Conservation (phyloP, 2,329 filamentous ascomycete species). For the Seiridium cupressi region DNA sequence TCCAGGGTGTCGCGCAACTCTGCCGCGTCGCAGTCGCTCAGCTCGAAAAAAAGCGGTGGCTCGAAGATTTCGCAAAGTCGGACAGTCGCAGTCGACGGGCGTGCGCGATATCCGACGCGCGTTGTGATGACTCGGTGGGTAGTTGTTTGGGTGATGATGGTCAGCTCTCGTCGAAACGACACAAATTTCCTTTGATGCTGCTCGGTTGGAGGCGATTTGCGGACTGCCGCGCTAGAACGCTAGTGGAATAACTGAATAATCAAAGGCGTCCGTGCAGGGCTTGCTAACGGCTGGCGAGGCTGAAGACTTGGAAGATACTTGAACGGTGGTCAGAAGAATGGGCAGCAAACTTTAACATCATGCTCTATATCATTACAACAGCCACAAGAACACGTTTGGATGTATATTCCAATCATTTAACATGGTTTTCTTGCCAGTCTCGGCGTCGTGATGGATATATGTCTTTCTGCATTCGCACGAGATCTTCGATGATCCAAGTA, state of each 20-base stretch:
- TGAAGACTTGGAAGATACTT: not conserved
- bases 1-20: constrained; percentile 21
- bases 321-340: no score
- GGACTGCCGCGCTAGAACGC: not conserved
- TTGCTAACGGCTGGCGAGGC: not conserved
- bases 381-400: no score
- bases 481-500: no score
- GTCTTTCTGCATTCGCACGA: no score
- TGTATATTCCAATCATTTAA: no score
- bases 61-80: constrained; percentile 28
- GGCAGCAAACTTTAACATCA: no score
- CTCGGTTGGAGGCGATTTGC: not conserved
- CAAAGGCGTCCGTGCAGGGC: no score
- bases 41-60: constrained; percentile 11
- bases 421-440: no score
- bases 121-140: constrained; percentile 38
- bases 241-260: no score
- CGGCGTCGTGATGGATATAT: no score
- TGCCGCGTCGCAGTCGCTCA: constrained; percentile 16
- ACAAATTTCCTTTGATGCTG: not conserved
- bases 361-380: no score
- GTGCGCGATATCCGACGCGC: constrained; percentile 52
- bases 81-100: constrained; percentile 26
- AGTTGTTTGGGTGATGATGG: constrained; percentile 1
- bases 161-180: not conserved